Evolutionary conservation across 305 asterid genomes (phyloP).

Genomic region (Salvia sclarea): DNA sequence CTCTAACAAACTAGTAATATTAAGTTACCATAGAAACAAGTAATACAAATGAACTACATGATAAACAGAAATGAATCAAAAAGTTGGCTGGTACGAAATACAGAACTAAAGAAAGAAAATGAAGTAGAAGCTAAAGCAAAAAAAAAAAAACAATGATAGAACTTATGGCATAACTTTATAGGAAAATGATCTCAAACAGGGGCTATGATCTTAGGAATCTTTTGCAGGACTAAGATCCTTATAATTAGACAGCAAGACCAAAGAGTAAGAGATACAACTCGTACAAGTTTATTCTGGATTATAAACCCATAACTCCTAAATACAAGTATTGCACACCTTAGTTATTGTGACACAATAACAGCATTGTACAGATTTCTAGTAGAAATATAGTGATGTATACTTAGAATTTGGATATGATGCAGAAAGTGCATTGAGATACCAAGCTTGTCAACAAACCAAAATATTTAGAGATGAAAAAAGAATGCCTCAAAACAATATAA

Average conservation of each 20-base stretch:
- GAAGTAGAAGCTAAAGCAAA: constrained; percentile 14
- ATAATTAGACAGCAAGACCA: not conserved
- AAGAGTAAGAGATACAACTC: not conserved
- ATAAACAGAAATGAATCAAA: not conserved
- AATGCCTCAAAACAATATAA: not conserved
- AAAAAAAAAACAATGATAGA: not conserved
- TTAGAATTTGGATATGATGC: not conserved
- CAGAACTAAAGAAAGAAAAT: constrained; percentile 3
- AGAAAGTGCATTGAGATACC: not conserved
- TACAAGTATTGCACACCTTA: not conserved
- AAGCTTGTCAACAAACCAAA: not conserved
- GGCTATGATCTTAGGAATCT: not conserved
- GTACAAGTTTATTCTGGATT: not conserved
- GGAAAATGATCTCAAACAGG: not conserved
- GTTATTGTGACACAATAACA: not conserved
- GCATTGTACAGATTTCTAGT: not conserved
- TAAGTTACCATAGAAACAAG: constrained; percentile 1
- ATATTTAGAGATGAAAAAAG: not conserved
- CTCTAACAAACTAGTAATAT: not conserved
- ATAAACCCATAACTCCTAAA: not conserved
- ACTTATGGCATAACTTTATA: constrained; percentile 5
- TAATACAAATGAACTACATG: constrained; percentile 13
- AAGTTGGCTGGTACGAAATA: not conserved
- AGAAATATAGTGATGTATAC: not conserved
- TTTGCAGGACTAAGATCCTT: not conserved